These are phyloP conservation scores for Lathyrus oleraceus DNA, from an alignment of 306 rosid species.

Conservation along the genomic window DNA sequence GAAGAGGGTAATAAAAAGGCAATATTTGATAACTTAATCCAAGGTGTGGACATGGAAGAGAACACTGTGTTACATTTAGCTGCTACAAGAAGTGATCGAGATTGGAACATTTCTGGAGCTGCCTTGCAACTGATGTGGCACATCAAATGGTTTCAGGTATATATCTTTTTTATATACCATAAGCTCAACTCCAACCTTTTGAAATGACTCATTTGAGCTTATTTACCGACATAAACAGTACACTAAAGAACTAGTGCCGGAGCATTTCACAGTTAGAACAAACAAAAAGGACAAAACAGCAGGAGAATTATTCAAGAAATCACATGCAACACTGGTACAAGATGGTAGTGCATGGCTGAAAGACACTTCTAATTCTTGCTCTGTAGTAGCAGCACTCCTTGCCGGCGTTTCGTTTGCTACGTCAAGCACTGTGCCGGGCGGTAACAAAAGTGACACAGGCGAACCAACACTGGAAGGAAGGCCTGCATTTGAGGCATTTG, in stretches of 20 bases:
- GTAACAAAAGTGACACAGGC: slow-evolving; percentile 16
- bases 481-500: slow-evolving; percentile 40
- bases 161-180: too few relatives aligned
- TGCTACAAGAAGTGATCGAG: not conserved
- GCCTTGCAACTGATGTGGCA: slow-evolving; percentile 46
- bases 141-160: slow-evolving; percentile 45
- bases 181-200: too few relatives aligned
- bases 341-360: slow-evolving; percentile 33
- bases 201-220: too few relatives aligned
- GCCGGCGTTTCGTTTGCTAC: slow-evolving; percentile 44
- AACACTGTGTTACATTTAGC: slow-evolving; percentile 34
- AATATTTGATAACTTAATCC: not conserved
- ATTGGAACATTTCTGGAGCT: slow-evolving; percentile 37
- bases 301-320: slow-evolving; percentile 19
- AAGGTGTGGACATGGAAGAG: not conserved
- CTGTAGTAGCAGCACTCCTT: slow-evolving; percentile 42
- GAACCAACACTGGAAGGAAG: slow-evolving; percentile 34
- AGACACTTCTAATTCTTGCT: slow-evolving; percentile 46
- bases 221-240: not conserved
- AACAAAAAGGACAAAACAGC: not conserved
- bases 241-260: slow-evolving; percentile 19
- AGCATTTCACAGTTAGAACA: slow-evolving; percentile 25
- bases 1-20: not conserved
- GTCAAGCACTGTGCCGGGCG: slow-evolving; percentile 46
- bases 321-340: not conserved